These are phyloP conservation scores for Pseudogymnoascus pannorum DNA, from an alignment of 2,329 filamentous ascomycete species.

Conservation along the genomic window DNA sequence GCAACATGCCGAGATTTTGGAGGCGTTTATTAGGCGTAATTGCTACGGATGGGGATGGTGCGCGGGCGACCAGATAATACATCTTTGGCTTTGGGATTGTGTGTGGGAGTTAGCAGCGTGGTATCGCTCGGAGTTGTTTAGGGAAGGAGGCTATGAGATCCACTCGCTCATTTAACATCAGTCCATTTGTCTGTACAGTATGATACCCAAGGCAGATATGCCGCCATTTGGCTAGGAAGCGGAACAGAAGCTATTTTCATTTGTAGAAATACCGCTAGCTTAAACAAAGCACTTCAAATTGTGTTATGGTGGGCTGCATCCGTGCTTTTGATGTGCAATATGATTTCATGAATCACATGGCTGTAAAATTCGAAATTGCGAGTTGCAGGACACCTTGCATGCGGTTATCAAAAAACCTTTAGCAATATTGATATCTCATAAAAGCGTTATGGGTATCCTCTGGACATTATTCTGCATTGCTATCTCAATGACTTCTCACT, in stretches of 20 bases:
- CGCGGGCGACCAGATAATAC: conserved; percentile 3
- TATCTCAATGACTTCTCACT: conserved; percentile 6
- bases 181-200: conserved; percentile 13
- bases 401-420: neutral
- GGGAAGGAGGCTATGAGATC: conserved; percentile 5
- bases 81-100: neutral
- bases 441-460: neutral
- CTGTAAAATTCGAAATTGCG: neutral
- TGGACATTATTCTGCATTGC: conserved; percentile 7
- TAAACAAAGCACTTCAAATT: neutral
- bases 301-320: neutral
- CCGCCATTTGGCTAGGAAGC: conserved; percentile 5
- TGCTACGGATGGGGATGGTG: neutral
- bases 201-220: conserved; percentile 11
- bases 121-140: conserved; percentile 1
- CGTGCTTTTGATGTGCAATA: neutral
- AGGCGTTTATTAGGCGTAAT: conserved; percentile 1
- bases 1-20: conserved; percentile 3
- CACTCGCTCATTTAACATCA: conserved; percentile 10
- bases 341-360: neutral
- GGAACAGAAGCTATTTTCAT: conserved; percentile 5
- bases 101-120: neutral
- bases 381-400: neutral
- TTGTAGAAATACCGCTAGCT: conserved; percentile 2
- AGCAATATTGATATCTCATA: neutral